These are phyloP conservation scores for Eremomyces bilateralis DNA, from an alignment of 495 filamentous ascomycete genomes.

Conservation along the genomic window DNA sequence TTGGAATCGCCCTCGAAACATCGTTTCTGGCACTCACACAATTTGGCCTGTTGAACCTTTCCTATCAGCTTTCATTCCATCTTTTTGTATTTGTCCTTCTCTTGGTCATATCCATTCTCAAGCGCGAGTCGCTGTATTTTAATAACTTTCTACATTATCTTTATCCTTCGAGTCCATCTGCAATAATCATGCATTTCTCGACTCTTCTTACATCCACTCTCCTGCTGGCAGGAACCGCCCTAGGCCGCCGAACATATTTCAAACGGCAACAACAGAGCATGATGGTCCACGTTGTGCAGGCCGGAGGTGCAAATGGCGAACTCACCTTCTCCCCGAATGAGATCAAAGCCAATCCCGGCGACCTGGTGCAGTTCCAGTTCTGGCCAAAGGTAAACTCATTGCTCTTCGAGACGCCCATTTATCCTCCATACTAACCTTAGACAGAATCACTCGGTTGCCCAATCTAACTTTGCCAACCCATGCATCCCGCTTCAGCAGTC, in stretches of 20 bases:
- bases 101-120: too few species aligned
- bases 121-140: too few species aligned
- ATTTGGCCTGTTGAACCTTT: background rate
- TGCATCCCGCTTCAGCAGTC: constrained; percentile 16
- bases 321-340: constrained; percentile 19
- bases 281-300: constrained; percentile 12
- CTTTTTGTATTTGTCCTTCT: too few species aligned
- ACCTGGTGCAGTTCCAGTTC: constrained; percentile 33
- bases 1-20: background rate
- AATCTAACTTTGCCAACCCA: constrained; percentile 23
- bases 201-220: constrained; percentile 7
- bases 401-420: background rate
- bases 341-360: constrained; percentile 21
- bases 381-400: constrained; percentile 19
- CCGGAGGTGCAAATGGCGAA: constrained; percentile 10
- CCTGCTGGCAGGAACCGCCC: constrained; percentile 5
- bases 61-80: background rate
- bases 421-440: background rate
- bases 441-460: constrained; percentile 27
- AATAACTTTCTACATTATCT: too few species aligned
- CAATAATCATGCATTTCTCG: constrained; percentile 10
- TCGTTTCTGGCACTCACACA: background rate
- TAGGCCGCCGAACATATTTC: too few species aligned
- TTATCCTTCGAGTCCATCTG: too few species aligned
- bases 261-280: too few species aligned